phyloP scores from a whole-genome alignment of 176 grass and related monocot species.

The Triticum aestivum region IWGSC_CS_RefSeq_v2.1 NC_057794.1:203987949-203988448 shows the following conservation, averaged over 20 bases:
- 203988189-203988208: background rate
- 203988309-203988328: background rate
- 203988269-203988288: background rate
- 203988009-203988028: constrained; percentile 73
- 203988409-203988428: too few species aligned
- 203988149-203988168: background rate
- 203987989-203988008: constrained; percentile 79
- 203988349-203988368: background rate
- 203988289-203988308: background rate
- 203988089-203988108: constrained; percentile 81
- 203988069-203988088: constrained; percentile 62
- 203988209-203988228: too few species aligned
- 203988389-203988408: too few species aligned
- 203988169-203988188: background rate
- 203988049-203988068: constrained; percentile 65
- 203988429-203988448: too few species aligned
- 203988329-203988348: background rate
- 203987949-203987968: constrained; percentile 64
- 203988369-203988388: too few species aligned
- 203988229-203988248: background rate
- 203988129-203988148: constrained; percentile 1
- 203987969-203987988: constrained; percentile 77
- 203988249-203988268: background rate
- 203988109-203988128: constrained; percentile 88
- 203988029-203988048: constrained; percentile 80